phyloP scores from a whole-genome alignment of 495 filamentous ascomycete species.

The Tuber microsphaerosporum region DNA sequence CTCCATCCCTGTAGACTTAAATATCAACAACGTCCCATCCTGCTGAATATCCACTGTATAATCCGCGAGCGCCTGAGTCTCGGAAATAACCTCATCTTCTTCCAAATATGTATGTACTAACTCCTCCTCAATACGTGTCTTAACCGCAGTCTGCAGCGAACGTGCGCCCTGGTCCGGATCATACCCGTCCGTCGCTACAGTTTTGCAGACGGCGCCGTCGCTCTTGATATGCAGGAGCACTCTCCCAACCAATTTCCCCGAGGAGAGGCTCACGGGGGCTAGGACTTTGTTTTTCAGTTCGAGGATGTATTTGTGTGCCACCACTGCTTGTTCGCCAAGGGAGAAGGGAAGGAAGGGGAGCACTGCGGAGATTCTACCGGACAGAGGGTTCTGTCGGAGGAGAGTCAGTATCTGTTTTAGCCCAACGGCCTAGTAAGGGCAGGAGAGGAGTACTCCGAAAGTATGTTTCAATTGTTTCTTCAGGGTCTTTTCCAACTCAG shows the following conservation, averaged over 20 bases:
- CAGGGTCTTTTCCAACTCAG: slow-evolving; percentile 40
- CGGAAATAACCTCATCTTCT: slow-evolving; percentile 1
- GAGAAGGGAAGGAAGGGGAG: slow-evolving; percentile 50
- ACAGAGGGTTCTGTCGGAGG: not conserved
- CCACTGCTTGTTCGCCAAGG: slow-evolving; percentile 43
- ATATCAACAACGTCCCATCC: not conserved
- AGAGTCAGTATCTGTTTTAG: not conserved
- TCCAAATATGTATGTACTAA: not conserved
- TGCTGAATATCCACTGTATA: not conserved
- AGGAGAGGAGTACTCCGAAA: slow-evolving; percentile 38
- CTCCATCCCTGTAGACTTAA: not conserved
- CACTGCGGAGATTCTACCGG: slow-evolving; percentile 46
- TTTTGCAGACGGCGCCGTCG: slow-evolving; percentile 43
- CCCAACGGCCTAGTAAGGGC: not conserved
- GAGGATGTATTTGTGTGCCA: slow-evolving; percentile 48
- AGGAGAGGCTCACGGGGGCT: slow-evolving; percentile 38
- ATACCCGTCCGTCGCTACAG: slow-evolving; percentile 43
- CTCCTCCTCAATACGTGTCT: not conserved
- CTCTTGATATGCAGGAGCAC: slow-evolving; percentile 42
- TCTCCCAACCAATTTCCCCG: slow-evolving; percentile 43
- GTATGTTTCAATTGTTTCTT: slow-evolving; percentile 37
- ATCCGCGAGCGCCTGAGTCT: not conserved
- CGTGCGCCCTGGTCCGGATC: slow-evolving; percentile 44
- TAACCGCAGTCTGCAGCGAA: slow-evolving; percentile 39
- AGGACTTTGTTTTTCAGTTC: slow-evolving; percentile 42